phyloP scores from a whole-genome alignment of 1,284 basidiomycete genomes.

The Phlebopus sp. region DNA sequence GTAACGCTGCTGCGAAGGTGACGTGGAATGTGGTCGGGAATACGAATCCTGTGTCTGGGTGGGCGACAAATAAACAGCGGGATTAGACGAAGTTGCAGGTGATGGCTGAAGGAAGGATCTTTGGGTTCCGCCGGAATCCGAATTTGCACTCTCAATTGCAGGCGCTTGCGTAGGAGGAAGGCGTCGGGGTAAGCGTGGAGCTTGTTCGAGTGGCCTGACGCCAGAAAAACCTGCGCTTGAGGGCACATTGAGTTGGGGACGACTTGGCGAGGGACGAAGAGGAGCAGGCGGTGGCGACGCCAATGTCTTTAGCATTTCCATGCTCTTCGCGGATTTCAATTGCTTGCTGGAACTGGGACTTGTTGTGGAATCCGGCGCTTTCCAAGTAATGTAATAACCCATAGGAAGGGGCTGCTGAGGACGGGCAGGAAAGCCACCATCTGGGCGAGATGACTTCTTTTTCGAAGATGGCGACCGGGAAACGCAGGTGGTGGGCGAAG shows the following conservation, averaged over 20 bases:
- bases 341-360: conserved; percentile 11
- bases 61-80: conserved; percentile 27
- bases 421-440: conserved; percentile 14
- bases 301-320: conserved; percentile 27
- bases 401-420: conserved; percentile 19
- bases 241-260: conserved; percentile 23
- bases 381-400: conserved; percentile 24
- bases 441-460: conserved; percentile 16
- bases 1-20: conserved; percentile 40
- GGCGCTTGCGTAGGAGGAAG: conserved; percentile 32
- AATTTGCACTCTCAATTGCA: conserved; percentile 15
- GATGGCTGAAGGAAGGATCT: conserved; percentile 31
- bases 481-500: conserved; percentile 11
- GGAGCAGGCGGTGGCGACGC: conserved; percentile 10
- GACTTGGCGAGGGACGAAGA: conserved; percentile 31
- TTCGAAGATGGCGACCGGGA: conserved; percentile 20
- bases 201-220: conserved; percentile 20
- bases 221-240: conserved; percentile 17
- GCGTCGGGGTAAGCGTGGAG: conserved; percentile 23
- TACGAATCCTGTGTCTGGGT: conserved; percentile 47
- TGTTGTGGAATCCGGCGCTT: conserved; percentile 22
- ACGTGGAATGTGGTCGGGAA: conserved; percentile 59
- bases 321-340: conserved; percentile 29
- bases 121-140: conserved; percentile 17
- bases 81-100: conserved; percentile 33